Conservation (phyloP, 768 basidiomycete genomes). For the Candolleomyces aberdarensis region DNA sequence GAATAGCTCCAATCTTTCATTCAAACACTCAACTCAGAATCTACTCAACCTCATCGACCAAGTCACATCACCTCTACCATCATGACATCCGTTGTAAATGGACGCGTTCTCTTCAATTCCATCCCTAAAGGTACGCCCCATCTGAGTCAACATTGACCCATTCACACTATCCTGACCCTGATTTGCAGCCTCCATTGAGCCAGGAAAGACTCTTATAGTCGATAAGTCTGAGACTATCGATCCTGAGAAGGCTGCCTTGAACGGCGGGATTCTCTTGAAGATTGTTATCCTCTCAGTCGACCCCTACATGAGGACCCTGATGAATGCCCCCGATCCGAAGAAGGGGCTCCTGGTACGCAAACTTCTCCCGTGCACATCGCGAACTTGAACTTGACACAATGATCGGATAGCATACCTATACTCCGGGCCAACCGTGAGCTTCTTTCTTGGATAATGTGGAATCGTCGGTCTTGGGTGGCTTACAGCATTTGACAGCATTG, state of each 20-base stretch:
- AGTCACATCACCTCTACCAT: background rate
- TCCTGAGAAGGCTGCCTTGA: slow-evolving; percentile 38
- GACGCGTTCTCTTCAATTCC: slow-evolving; percentile 26
- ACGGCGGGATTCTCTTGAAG: slow-evolving; percentile 50
- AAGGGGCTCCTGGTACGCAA: too few relatives aligned
- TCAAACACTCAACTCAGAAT: too few relatives aligned
- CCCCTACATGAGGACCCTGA: slow-evolving; percentile 37
- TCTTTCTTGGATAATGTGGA: too few relatives aligned
- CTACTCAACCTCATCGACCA: too few relatives aligned
- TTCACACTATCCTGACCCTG: too few relatives aligned
- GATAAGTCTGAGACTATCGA: slow-evolving; percentile 48
- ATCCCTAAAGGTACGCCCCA: slow-evolving; percentile 18
- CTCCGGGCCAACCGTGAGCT: too few relatives aligned
- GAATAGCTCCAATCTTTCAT: too few relatives aligned
- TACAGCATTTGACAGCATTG: too few relatives aligned
- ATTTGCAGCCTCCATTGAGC: slow-evolving; percentile 34
- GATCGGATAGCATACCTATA: too few relatives aligned
- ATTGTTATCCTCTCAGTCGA: slow-evolving; percentile 43
- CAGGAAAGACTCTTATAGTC: slow-evolving; percentile 43
- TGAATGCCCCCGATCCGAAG: slow-evolving; percentile 26
- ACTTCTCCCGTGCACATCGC: too few relatives aligned
- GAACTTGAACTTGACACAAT: too few relatives aligned
- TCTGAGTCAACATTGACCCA: background rate
- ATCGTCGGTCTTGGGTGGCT: too few relatives aligned
- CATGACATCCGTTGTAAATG: slow-evolving; percentile 19